Evolutionary conservation across 2,329 filamentous ascomycete genomes (phyloP).

Genomic region (Elsinoe arachidis): DNA sequence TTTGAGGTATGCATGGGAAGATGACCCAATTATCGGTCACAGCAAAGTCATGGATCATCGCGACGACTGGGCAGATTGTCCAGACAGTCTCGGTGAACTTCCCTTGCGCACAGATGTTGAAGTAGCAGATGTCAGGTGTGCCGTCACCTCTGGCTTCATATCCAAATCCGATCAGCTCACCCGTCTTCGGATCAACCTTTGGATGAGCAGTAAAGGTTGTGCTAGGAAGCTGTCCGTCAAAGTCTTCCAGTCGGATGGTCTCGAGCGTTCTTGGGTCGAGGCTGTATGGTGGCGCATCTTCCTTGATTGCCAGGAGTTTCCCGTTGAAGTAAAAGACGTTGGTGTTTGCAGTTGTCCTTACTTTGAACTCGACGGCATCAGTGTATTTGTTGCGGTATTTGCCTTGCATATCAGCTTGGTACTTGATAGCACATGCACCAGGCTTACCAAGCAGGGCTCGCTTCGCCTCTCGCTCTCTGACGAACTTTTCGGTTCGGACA

Average conservation of each 20-base stretch:
- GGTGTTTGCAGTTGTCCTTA: conserved; percentile 51
- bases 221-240: conserved; percentile 31
- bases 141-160: conserved; percentile 34
- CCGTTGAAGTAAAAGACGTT: conserved; percentile 52
- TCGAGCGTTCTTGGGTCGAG: conserved; percentile 34
- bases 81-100: conserved; percentile 33
- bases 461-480: conserved; percentile 30
- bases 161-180: conserved; percentile 35
- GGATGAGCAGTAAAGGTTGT: conserved; percentile 39
- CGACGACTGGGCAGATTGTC: conserved; percentile 32
- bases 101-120: conserved; percentile 32
- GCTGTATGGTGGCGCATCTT: conserved; percentile 33
- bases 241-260: conserved; percentile 33
- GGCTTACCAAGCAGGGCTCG: conserved; percentile 41
- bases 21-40: conserved; percentile 33
- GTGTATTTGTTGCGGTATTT: conserved; percentile 49
- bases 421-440: too few species aligned
- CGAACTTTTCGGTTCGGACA: conserved; percentile 36
- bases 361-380: conserved; percentile 46
- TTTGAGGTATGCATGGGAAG: conserved; percentile 32
- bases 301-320: conserved; percentile 46
- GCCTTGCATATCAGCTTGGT: not conserved
- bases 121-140: conserved; percentile 30
- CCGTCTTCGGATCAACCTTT: conserved; percentile 35
- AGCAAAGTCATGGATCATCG: conserved; percentile 34